Evolutionary conservation across 2,329 filamentous ascomycete genomes (phyloP).

Genomic region (Rutstroemia sp.): DNA sequence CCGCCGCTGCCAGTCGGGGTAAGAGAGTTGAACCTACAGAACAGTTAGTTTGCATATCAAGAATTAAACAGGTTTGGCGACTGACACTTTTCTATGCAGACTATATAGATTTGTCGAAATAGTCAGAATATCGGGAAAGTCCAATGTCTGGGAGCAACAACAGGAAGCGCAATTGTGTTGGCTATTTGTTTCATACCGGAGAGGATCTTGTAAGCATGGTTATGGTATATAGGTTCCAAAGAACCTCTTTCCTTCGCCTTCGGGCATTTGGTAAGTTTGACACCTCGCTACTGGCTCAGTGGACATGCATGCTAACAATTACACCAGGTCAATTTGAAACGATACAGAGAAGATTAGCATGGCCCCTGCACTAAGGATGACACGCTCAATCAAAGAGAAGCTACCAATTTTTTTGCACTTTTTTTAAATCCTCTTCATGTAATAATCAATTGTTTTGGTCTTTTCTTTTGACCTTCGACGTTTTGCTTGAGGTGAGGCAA

Average conservation of each 20-base stretch:
- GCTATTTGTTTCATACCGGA: too few species aligned
- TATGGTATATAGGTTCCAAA: constrained; percentile 2
- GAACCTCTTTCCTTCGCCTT: neutral
- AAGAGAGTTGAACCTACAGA: too few species aligned
- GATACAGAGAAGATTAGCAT: constrained; percentile 74
- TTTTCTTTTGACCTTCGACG: neutral
- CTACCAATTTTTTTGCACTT: constrained; percentile 23
- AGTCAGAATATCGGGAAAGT: too few species aligned
- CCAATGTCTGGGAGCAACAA: too few species aligned
- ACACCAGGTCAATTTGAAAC: constrained; percentile 49
- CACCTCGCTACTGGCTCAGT: neutral
- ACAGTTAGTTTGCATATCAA: too few species aligned
- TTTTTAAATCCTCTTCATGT: neutral
- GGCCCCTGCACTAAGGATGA: constrained; percentile 83
- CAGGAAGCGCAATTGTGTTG: too few species aligned
- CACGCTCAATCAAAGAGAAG: constrained; percentile 34
- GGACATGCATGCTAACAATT: neutral
- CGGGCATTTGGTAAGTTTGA: constrained; percentile 13
- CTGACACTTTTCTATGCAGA: too few species aligned
- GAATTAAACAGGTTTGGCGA: too few species aligned
- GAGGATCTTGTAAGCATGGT: too few species aligned
- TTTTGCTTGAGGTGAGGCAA: neutral
- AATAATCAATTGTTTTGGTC: neutral
- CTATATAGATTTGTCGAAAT: too few species aligned
- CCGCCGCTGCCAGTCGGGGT: too few species aligned